These are phyloP conservation scores for Periconia sp. DNA, from an alignment of 2,329 filamentous ascomycete species.

Conservation along the genomic window DNA sequence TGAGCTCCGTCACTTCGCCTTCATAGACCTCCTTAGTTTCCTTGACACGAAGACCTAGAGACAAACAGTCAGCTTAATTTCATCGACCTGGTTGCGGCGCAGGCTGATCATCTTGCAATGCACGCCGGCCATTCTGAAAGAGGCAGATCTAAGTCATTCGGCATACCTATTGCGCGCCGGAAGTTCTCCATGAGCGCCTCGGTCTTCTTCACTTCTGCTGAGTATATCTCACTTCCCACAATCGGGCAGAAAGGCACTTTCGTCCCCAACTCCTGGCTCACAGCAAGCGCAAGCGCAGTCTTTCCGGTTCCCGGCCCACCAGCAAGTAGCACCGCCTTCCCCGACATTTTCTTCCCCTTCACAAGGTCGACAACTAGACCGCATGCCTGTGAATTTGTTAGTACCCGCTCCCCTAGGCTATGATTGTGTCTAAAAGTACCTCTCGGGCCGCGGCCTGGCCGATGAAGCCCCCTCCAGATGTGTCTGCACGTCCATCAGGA, in stretches of 20 bases:
- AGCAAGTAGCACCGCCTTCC: conserved; percentile 88
- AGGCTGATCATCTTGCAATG: too few species aligned
- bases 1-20: conserved; percentile 96
- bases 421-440: conserved; percentile 57
- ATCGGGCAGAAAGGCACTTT: conserved; percentile 99
- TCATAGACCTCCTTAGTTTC: conserved; percentile 99
- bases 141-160: too few species aligned
- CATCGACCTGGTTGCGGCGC: too few species aligned
- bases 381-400: conserved; percentile 68
- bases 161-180: conserved; percentile 83
- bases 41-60: conserved; percentile 78
- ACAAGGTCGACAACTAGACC: conserved; percentile 97
- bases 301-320: conserved; percentile 95
- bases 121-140: too few species aligned
- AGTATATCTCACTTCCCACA: conserved; percentile 97
- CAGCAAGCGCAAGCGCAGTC: conserved; percentile 91
- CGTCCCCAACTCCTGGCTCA: conserved; percentile 95
- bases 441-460: conserved; percentile 89
- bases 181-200: conserved; percentile 99
- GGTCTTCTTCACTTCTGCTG: conserved; percentile 98
- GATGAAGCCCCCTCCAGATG: conserved; percentile 75
- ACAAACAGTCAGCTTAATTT: too few species aligned
- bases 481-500: conserved; percentile 83
- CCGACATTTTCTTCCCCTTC: conserved; percentile 96
- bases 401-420: conserved; percentile 1